Evolutionary conservation across 2,329 filamentous ascomycete genomes (phyloP).

Genomic region (Knufia fluminis): DNA sequence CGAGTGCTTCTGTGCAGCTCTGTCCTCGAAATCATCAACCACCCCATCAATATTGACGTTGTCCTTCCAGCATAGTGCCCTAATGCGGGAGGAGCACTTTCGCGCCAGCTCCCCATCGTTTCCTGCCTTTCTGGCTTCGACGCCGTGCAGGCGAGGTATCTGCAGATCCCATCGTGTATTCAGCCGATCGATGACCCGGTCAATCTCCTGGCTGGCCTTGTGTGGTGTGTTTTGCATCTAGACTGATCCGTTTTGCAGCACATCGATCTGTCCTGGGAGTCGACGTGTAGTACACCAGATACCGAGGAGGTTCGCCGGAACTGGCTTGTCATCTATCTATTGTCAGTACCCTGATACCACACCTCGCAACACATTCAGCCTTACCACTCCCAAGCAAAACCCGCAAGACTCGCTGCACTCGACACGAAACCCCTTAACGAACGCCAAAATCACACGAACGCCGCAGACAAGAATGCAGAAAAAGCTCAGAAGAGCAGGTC

Average conservation of each 20-base stretch:
- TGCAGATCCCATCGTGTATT: slow-evolving; percentile 30
- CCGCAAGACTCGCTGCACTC: too few relatives aligned
- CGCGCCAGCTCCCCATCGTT: slow-evolving; percentile 14
- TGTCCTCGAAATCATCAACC: slow-evolving; percentile 28
- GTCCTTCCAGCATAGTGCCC: slow-evolving; percentile 25
- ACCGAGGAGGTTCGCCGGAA: too few relatives aligned
- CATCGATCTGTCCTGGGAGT: too few relatives aligned
- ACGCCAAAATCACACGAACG: too few relatives aligned
- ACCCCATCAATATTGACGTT: slow-evolving; percentile 22
- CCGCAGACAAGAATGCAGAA: too few relatives aligned
- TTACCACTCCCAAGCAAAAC: too few relatives aligned
- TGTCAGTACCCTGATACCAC: too few relatives aligned
- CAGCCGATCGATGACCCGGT: slow-evolving; percentile 26
- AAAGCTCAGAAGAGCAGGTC: too few relatives aligned
- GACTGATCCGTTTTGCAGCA: background rate
- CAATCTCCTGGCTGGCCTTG: slow-evolving; percentile 13
- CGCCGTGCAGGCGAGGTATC: slow-evolving; percentile 24
- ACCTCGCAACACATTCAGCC: background rate
- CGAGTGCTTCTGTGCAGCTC: slow-evolving; percentile 20
- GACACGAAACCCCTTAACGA: background rate
- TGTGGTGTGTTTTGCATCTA: slow-evolving; percentile 12
- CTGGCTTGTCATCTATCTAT: too few relatives aligned
- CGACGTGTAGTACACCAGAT: too few relatives aligned
- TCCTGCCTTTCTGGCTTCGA: slow-evolving; percentile 14
- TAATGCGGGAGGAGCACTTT: slow-evolving; percentile 25